Evolutionary conservation across 192 early-diverging fungal species (phyloP).

Genomic region (Coemansia interrupta): DNA sequence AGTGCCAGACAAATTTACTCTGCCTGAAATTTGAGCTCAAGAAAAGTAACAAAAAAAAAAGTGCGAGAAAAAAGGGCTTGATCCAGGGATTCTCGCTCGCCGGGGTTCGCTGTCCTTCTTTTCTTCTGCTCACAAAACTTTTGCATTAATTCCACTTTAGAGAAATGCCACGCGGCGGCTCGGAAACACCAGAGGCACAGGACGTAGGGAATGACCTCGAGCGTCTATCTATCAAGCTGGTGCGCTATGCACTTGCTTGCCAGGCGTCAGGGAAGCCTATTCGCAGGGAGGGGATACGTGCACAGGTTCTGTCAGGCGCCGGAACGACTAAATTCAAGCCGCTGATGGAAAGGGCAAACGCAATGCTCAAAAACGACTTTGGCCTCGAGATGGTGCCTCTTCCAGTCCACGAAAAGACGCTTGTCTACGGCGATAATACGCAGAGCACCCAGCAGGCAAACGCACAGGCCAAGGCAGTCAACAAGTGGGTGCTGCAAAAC

Average conservation of each 20-base stretch:
- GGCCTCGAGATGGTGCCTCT: constrained; percentile 33
- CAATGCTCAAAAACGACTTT: constrained; percentile 30
- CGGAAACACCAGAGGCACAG: no score
- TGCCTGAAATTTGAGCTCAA: no score
- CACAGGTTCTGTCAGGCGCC: constrained; percentile 3
- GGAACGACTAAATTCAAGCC: constrained; percentile 11
- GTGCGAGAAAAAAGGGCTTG: no score
- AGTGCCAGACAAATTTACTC: constrained; percentile 1
- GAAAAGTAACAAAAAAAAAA: no score
- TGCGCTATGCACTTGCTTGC: constrained; percentile 41
- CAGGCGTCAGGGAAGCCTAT: constrained; percentile 38
- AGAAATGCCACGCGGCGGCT: no score
- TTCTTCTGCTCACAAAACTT: no score
- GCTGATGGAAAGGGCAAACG: constrained; percentile 21
- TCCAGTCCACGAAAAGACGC: constrained; percentile 34
- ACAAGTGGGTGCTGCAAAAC: constrained; percentile 47
- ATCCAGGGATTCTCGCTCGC: no score
- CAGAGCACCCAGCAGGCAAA: neutral
- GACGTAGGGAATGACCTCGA: constrained; percentile 9
- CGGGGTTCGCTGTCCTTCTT: no score
- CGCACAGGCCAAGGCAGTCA: neutral
- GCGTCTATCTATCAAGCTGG: constrained; percentile 30
- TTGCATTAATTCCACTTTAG: no score
- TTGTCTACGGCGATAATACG: constrained; percentile 2
- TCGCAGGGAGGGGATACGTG: constrained; percentile 31